Conservation (phyloP, 805 yeast species). For the Lipomyces starkeyi region DNA sequence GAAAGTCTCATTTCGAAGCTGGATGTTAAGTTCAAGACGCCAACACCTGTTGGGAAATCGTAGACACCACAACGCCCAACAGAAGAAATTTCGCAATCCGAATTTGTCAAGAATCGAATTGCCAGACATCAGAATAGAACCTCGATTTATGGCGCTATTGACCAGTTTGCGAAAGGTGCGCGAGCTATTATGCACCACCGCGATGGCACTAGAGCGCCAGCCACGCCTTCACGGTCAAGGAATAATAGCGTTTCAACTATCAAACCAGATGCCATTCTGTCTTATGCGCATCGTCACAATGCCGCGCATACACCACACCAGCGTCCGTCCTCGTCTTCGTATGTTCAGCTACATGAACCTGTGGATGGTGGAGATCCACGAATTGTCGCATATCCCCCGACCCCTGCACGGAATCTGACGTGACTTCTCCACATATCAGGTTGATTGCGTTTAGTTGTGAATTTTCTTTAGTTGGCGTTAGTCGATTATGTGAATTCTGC, state of each 20-base stretch:
- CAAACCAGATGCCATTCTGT: not conserved
- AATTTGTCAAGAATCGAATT: too few species aligned
- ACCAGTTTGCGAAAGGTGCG: too few species aligned
- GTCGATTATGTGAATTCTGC: not conserved
- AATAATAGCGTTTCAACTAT: not conserved
- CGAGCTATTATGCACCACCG: too few species aligned
- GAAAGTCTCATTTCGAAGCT: too few species aligned
- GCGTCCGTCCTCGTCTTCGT: not conserved
- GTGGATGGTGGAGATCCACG: not conserved
- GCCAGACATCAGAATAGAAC: too few species aligned
- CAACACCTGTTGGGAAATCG: too few species aligned
- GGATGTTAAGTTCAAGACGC: too few species aligned
- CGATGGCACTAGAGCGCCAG: not conserved
- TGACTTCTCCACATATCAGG: too few species aligned
- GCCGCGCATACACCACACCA: not conserved
- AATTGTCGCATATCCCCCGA: not conserved
- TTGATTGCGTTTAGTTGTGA: not conserved
- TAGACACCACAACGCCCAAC: too few species aligned
- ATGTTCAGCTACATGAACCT: not conserved
- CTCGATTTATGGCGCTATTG: too few species aligned
- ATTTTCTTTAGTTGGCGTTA: not conserved
- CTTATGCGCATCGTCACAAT: conserved; percentile 5
- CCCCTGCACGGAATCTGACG: not conserved
- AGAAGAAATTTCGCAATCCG: too few species aligned
- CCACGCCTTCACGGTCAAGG: not conserved